Evolutionary conservation across 2,329 filamentous ascomycete genomes (phyloP).

Genomic region (Ceratocystis lukuohia): DNA sequence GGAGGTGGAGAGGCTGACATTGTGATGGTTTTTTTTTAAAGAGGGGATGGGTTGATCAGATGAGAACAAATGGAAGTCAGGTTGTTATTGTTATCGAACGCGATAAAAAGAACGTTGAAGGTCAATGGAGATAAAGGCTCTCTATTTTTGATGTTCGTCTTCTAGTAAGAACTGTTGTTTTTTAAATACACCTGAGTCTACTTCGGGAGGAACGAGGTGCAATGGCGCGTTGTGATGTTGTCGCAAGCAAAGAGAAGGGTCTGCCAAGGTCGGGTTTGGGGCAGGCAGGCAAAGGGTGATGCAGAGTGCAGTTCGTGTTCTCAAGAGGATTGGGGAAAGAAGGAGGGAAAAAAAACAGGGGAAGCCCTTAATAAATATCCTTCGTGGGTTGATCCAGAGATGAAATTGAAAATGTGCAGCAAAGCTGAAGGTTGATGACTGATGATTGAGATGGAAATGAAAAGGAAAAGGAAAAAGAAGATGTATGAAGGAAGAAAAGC

Average conservation of each 20-base stretch:
- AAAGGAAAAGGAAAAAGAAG: conserved; percentile 4
- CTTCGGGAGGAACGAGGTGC: conserved; percentile 16
- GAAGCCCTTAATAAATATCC: conserved; percentile 11
- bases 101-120: background rate
- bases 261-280: conserved; percentile 1
- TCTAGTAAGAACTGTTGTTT: conserved; percentile 12
- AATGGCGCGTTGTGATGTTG: conserved; percentile 15
- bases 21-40: conserved; percentile 28
- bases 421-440: background rate
- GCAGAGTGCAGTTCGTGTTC: conserved; percentile 15
- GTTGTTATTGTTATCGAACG: background rate
- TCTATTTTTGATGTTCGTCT: conserved; percentile 3
- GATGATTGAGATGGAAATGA: background rate
- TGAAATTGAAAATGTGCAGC: background rate
- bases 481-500: background rate
- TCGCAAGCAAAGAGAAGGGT: conserved; percentile 1
- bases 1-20: conserved; percentile 62
- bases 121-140: conserved; percentile 11
- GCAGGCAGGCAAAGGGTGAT: background rate
- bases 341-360: background rate
- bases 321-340: conserved; percentile 1
- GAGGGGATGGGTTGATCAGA: background rate
- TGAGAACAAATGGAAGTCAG: background rate
- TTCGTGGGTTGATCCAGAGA: conserved; percentile 1
- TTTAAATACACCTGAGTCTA: conserved; percentile 17